Conservation (phyloP, 768 basidiomycete genomes). For the Leccinum rimulosum region DNA sequence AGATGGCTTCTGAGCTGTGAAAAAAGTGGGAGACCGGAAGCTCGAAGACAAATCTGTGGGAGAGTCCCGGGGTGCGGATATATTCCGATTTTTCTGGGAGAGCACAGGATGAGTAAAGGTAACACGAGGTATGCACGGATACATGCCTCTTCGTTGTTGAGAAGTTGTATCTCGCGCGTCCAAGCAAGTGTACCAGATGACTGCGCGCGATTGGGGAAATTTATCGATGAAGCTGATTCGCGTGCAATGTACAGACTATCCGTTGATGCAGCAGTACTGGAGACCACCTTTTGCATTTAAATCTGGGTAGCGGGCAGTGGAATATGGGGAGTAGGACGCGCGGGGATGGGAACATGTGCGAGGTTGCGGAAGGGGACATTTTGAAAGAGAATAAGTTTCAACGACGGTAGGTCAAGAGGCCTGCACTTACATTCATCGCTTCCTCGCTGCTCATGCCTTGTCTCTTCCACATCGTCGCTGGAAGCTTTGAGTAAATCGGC, state of each 20-base stretch:
- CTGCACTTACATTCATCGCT: too few relatives aligned
- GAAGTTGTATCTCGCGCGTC: conserved; percentile 43
- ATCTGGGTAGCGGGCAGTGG: conserved; percentile 49
- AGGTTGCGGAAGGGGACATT: neutral
- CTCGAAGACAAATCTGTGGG: conserved; percentile 34
- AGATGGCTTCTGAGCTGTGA: conserved; percentile 38
- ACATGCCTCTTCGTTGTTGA: conserved; percentile 44
- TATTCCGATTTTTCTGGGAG: conserved; percentile 47
- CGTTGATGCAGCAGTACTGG: conserved; percentile 46
- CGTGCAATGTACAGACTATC: conserved; percentile 36
- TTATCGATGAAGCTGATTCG: conserved; percentile 35
- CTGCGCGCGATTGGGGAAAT: conserved; percentile 29
- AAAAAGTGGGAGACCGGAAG: conserved; percentile 31
- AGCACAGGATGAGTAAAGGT: conserved; percentile 16
- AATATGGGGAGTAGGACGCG: conserved; percentile 40
- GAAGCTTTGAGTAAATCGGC: too few relatives aligned
- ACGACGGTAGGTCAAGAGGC: too few relatives aligned
- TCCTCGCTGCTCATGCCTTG: too few relatives aligned
- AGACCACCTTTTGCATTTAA: conserved; percentile 74
- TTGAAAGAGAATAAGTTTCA: neutral
- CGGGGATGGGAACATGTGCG: conserved; percentile 22
- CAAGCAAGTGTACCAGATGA: conserved; percentile 41
- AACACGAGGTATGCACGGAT: conserved; percentile 25
- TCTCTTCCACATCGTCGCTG: too few relatives aligned
- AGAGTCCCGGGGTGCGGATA: conserved; percentile 39